phyloP scores from a whole-genome alignment of 1,284 basidiomycete genomes.

The Ustilago tritici region DNA sequence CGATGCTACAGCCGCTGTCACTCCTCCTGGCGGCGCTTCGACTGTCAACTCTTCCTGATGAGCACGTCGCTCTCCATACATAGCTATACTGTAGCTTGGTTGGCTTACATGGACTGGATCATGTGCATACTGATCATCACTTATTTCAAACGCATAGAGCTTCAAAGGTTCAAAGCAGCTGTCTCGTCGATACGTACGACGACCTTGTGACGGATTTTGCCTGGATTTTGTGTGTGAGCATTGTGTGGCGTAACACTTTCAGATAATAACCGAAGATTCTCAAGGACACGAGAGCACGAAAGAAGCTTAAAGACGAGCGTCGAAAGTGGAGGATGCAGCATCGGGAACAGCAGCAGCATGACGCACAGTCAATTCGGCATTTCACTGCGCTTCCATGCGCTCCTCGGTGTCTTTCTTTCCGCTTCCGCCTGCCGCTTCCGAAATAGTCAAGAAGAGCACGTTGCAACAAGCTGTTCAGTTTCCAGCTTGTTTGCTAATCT shows the following conservation, averaged over 20 bases:
- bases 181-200: background rate
- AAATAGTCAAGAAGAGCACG: background rate
- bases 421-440: background rate
- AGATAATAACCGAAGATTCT: constrained; percentile 21
- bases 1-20: constrained; percentile 39
- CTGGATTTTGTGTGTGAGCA: background rate
- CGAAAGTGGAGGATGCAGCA: constrained; percentile 33
- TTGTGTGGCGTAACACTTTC: background rate
- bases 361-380: constrained; percentile 17
- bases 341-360: constrained; percentile 14
- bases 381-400: constrained; percentile 17
- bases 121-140: background rate
- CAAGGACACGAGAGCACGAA: constrained; percentile 20
- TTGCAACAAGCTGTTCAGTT: background rate
- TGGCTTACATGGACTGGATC: background rate
- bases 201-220: background rate
- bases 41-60: constrained; percentile 32
- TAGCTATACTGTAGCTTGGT: too few relatives aligned
- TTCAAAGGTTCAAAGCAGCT: background rate
- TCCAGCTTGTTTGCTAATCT: background rate
- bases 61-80: background rate
- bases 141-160: constrained; percentile 9
- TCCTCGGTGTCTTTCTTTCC: background rate
- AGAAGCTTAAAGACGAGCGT: constrained; percentile 25
- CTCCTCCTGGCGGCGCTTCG: constrained; percentile 35